Base-by-base conservation (phyloP, 129 eudicot genomes). In the Apium graveolens region DNA sequence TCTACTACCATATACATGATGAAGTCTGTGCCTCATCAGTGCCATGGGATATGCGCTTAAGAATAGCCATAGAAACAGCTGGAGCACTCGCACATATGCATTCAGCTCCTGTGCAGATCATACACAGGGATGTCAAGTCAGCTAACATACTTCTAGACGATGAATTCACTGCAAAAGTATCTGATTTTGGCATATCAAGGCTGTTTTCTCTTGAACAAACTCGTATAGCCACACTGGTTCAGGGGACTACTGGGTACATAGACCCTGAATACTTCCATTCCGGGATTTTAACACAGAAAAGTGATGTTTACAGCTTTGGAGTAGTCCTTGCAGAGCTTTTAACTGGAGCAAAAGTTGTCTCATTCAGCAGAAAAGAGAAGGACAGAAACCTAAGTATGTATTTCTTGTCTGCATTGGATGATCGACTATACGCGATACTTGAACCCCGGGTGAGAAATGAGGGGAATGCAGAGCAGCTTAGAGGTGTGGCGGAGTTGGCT, bases 21-120 rank as follows among this genome's bases (percentile, higher is more conserved):
- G 68, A n/a, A 60, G 70, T 18, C 2, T 63, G 70, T 63, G 70
- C 70, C 70, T 63, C 70, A 8, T 63, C 70, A 29, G 12, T 63
- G 7, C 70, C 70, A 63, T 63, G 70, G 70, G 8, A 29, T 29
- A 63, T 63, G 70, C 70, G 70, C 32, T 8, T 63, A 63, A 63
- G 70, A 63, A 63, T 29, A 63, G 70, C 70, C 3, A 63, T 35
- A 63, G 70, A 63, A 63, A 63, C 70, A 29, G 70, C 70, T 27
- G 38, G 35, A 63, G 70, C 70, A 63, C 70, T 63, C 0, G 38
- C 70, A 1, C 70, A 29, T 63, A 63, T 63, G 70, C 70, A 63
- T 63, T 63, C 70, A 63, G 70, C 70, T 63, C 70, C 70, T 3
- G 37, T 63, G 37, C 70, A 29, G 12, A 63, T 63, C 70, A 29